These are phyloP conservation scores for Pyricularia sp. DNA, from an alignment of 2,329 filamentous ascomycete species.

Conservation along the genomic window DNA sequence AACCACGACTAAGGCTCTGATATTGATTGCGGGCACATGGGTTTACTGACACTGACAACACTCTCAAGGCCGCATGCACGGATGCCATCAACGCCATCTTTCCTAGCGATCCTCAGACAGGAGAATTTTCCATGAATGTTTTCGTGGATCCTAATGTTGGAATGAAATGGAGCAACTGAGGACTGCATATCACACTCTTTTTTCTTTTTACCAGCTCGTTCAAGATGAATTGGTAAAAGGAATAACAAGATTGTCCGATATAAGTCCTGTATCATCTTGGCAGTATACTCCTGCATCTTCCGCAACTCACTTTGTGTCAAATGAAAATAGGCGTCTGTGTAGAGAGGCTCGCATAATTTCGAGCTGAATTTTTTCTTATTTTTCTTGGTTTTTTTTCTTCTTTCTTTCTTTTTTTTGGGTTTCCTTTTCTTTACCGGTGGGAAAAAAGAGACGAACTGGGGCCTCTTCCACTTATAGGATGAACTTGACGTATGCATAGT, in stretches of 20 bases:
- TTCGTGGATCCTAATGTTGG: constrained; percentile 23
- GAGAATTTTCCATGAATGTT: constrained; percentile 23
- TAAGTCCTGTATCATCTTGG: not conserved
- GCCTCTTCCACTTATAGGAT: not conserved
- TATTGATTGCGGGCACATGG: too few species aligned
- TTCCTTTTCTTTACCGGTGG: not conserved
- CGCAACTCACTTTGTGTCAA: not conserved
- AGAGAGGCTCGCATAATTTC: not conserved
- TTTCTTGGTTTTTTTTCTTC: not conserved
- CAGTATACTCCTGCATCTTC: not conserved
- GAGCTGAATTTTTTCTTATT: not conserved
- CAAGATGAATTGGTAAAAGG: not conserved
- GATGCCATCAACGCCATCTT: constrained; percentile 14
- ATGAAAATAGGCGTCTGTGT: not conserved
- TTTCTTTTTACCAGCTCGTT: not conserved
- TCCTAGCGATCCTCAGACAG: constrained; percentile 24
- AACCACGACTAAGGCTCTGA: not conserved
- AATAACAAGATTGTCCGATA: not conserved
- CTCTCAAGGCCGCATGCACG: not conserved
- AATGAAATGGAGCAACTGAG: constrained; percentile 15
- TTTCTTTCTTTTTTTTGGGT: not conserved
- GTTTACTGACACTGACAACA: not conserved
- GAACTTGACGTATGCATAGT: not conserved
- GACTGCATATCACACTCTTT: not conserved
- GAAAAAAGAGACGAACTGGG: not conserved